phyloP scores from a whole-genome alignment of 2,329 filamentous ascomycete species.

The Fusarium sulawesiense region DNA sequence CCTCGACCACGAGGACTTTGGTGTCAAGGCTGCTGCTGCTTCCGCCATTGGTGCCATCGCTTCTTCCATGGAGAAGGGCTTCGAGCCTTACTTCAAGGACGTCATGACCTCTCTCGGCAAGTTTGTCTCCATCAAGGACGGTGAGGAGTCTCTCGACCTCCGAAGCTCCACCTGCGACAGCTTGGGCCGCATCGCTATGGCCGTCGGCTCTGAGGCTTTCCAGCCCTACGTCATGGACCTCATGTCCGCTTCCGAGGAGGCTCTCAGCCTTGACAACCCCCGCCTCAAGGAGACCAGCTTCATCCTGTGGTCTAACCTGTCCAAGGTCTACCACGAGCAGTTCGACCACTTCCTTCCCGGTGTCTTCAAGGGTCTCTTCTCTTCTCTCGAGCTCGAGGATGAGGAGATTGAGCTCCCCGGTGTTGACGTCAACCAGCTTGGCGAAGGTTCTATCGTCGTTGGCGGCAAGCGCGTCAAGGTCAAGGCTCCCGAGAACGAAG shows the following conservation, averaged over 20 bases:
- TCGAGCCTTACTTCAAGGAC: conserved; percentile 90
- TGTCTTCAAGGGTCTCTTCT: conserved; percentile 82
- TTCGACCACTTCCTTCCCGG: conserved; percentile 83
- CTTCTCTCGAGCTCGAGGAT: conserved; percentile 87
- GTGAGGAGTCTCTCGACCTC: conserved; percentile 88
- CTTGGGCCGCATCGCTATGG: conserved; percentile 90
- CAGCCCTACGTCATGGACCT: conserved; percentile 90
- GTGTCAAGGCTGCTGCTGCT: conserved; percentile 89
- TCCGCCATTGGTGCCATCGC: conserved; percentile 93
- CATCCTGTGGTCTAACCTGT: conserved; percentile 94
- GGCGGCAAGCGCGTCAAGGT: conserved; percentile 89
- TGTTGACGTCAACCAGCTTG: conserved; percentile 66
- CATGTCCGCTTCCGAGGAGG: conserved; percentile 93
- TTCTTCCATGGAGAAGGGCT: conserved; percentile 82
- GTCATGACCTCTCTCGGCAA: conserved; percentile 90
- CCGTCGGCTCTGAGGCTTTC: conserved; percentile 87
- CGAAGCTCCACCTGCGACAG: conserved; percentile 91
- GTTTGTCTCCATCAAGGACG: conserved; percentile 87
- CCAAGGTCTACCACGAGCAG: conserved; percentile 90
- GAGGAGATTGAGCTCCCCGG: conserved; percentile 86
- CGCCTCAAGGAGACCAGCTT: conserved; percentile 95
- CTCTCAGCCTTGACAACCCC: conserved; percentile 86
- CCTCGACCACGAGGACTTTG: conserved; percentile 84
- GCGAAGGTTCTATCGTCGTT: conserved; percentile 80
- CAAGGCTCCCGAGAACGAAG: conserved; percentile 64